Evolutionary conservation across 2,329 filamentous ascomycete species (phyloP), one percentile per base, ranked within the genome.

Genomic region (Aureobasidium mangrovei): DNA sequence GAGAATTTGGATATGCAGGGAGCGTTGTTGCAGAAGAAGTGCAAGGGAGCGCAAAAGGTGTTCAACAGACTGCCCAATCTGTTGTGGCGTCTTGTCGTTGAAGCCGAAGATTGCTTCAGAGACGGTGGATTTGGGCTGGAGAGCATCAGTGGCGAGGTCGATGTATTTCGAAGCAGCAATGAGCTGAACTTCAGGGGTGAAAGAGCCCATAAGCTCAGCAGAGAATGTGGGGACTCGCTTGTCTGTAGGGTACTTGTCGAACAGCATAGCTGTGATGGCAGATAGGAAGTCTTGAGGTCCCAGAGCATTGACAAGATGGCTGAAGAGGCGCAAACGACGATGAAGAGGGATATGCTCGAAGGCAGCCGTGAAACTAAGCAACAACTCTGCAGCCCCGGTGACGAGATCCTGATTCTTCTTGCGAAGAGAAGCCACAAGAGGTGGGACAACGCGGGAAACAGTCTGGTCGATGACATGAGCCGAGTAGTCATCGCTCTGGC

Each of bases 281-380:
- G 89, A 95, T 27, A 97, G 75, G 63, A 94, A 95, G 58, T 97
- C 91, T 51, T 86, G 79, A 0, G 89, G 78, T 2, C 91, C 91
- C 3, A 98, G 77, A 8, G 91, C 94, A 62, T 88, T 82, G 26
- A 93, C 83, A 18, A 98, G 76, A 48, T 91, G 88, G 53, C 86
- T 79, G 70, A 96, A 98, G 5, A 98, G 75, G 39, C 84, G 83
- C 31, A 88, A 81, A 60, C 90, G 83, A 55, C 93, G 81, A 68
- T 96, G 91, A 7, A 85, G 80, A 4, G 93, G 93, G 59, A 98
- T 91, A 66, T 98, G 93, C 67, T 96, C 91, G 68, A 94, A 98
- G 0, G 94, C 93, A 6, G 91, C 90, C 18, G 90, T 91, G 67
- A 98, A 98, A 73, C 91, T 97, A 40, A 94, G 78, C n/a, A 98